Base-by-base conservation (phyloP, 2,329 filamentous ascomycete species). In the Raffaelea ambrosiae region DNA sequence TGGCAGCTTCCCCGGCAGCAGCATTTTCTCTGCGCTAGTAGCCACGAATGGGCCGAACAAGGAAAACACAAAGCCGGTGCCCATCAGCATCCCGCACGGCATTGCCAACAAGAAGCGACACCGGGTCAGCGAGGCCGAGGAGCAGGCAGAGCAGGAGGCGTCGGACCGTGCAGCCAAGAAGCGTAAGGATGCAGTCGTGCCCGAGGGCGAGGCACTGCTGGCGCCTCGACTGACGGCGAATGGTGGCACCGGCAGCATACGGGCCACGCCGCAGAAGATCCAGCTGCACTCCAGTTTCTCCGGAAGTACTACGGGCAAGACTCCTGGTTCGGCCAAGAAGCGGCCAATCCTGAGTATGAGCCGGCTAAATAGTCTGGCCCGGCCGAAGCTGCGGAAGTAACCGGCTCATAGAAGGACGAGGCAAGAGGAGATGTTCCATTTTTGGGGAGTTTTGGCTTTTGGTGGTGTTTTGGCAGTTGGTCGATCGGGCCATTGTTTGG, bases 31-130 rank as follows among this genome's bases (percentile, higher is more conserved):
- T 3, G 43, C 20, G 16, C 44, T 19, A 46, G 51, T 35, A 14
- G 56, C 60, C 11, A 54, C 45, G 5, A 57, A 61, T 26, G 57
- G 67, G 47, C 64, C 65, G 11, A 71, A 79, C 61, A 80, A 80
- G 63, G 77, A 80, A 58, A 81, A 81, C 56, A 63, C 68, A 40
- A 66, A 66, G 2, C 73, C 70, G 5, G 54, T 59, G 19, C 35
- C 41, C 21, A 69, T 72, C 44, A 70, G 71, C 36, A 71, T 79
- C 35, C 70, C 77, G 3, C 81, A 84, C 55, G 81, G 81, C 18
- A 76, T 84, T 64, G 63, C 69, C 8, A 83, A 79, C 66, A 84
- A 84, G 70, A 84, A 83, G 65, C 76, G 81, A 22, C 72, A 75
- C 55, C 72, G 80, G n/a, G 72, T 73, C 16, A 73, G 65, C 46